A percentile compares a stretch with the other conserved stretches of the same genome.
phyloP scores from a whole-genome alignment of 2,329 filamentous ascomycete genomes.

The Hortaea werneckii region DNA sequence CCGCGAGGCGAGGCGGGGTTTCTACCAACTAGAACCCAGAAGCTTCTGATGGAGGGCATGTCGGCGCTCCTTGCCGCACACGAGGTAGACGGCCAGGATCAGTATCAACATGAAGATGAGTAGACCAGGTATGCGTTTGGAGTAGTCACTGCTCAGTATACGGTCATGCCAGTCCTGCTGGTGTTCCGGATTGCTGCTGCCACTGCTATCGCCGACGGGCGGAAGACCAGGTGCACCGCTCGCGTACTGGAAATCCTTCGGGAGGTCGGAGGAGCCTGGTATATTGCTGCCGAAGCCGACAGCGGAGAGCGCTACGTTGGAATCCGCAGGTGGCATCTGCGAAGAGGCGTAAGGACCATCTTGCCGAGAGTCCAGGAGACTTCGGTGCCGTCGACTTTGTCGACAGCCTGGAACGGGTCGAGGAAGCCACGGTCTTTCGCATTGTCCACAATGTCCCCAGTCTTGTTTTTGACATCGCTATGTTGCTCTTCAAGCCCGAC shows the following conservation, averaged over 20 bases:
- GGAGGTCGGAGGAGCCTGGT: slow-evolving; percentile 33
- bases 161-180: slow-evolving; percentile 44
- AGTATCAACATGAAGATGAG: slow-evolving; percentile 69
- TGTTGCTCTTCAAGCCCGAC: slow-evolving; percentile 51
- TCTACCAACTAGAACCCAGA: slow-evolving; percentile 35
- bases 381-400: slow-evolving; percentile 85
- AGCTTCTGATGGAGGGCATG: slow-evolving; percentile 47
- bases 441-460: slow-evolving; percentile 57
- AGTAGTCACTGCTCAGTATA: slow-evolving; percentile 53
- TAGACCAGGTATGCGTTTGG: slow-evolving; percentile 61
- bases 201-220: slow-evolving; percentile 30
- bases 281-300: slow-evolving; percentile 90
- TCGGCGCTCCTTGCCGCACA: slow-evolving; percentile 70
- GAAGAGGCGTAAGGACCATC: slow-evolving; percentile 92
- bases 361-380: slow-evolving; percentile 96
- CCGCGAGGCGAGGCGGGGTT: slow-evolving; percentile 28
- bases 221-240: slow-evolving; percentile 43
- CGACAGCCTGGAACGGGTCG: slow-evolving; percentile 81
- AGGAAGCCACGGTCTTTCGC: slow-evolving; percentile 66
- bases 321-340: slow-evolving; percentile 59
- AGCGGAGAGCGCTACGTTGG: slow-evolving; percentile 44
- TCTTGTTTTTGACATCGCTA: slow-evolving; percentile 56
- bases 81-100: slow-evolving; percentile 57
- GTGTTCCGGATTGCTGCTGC: slow-evolving; percentile 10
- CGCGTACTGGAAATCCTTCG: slow-evolving; percentile 71